Base-by-base conservation (phyloP, 2,329 filamentous ascomycete species). In the Aurifilum marmelostoma region DNA sequence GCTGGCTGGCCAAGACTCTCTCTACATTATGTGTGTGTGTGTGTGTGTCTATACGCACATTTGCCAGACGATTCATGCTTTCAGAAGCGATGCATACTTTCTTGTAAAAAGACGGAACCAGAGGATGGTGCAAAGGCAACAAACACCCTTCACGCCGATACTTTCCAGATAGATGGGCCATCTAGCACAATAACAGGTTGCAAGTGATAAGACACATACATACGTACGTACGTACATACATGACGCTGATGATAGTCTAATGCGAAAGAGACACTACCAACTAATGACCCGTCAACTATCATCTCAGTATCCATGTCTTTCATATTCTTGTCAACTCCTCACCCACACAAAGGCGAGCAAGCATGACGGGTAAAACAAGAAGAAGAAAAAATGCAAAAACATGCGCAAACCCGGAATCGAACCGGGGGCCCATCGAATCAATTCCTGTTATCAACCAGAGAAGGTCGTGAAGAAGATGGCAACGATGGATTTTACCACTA, bases 401-500 rank as follows among this genome's bases (percentile, higher is more conserved):
- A 27, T 54, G 50, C 50, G 50, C 50, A 54, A 54, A 54, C 50
- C 50, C 50, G 50, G 50, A 54, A 54, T 54, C 50, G 50, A 54
- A 54, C 50, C 50, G 50, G 50, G 50, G 50, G 50, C 50, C 50
- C 50, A 54, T 54, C 50, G 50, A 54, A 27, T 54, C 50, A 54
- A 21, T n/a, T 47, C 18, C 41, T n/a, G 11, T 41, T 7, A 5
- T 21, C 18, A 18, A 47, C 18, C 43, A 6, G 43, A 8, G 21
- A n/a, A 47, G 43, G 34, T 34, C 2, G 7, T 47, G 43, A n/a
- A 18, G 8, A n/a, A 56, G 50, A 47, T 65, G 62, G 62, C 62
- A 64, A 64, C 62, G 62, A 64, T 64, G 62, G 62, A 65, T 65
- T 65, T 65, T 65, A 65, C 63, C 50, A 65, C 63, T 65, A 65